Evolutionary conservation across 768 basidiomycete genomes (phyloP).

Genomic region (Agaricus blazei): DNA sequence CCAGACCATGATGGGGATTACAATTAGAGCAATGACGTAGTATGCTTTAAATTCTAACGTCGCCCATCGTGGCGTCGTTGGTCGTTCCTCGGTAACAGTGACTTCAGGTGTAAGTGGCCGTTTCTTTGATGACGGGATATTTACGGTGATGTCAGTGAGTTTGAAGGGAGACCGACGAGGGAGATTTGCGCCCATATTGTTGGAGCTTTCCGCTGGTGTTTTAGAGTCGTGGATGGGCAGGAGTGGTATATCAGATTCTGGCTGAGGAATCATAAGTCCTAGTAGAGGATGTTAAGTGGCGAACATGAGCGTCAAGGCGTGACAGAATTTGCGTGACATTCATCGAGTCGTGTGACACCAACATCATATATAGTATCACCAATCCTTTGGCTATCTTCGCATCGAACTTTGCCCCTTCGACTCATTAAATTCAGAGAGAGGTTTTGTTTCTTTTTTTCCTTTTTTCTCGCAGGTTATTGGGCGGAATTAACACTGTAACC

Average conservation of each 20-base stretch:
- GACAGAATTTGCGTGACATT: background rate
- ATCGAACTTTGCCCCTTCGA: too few relatives aligned
- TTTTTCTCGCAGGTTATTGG: too few relatives aligned
- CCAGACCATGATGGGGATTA: slow-evolving; percentile 72
- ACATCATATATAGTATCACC: too few relatives aligned
- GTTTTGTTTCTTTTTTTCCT: too few relatives aligned
- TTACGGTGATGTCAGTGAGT: slow-evolving; percentile 9
- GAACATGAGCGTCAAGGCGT: background rate
- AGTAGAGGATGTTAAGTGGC: background rate
- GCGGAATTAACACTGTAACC: too few relatives aligned
- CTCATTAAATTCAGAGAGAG: too few relatives aligned
- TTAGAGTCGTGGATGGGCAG: background rate
- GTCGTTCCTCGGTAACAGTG: slow-evolving; percentile 15
- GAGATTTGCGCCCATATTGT: background rate
- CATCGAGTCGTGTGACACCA: background rate
- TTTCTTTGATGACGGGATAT: slow-evolving; percentile 5
- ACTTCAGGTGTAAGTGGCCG: background rate
- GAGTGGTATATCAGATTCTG: slow-evolving; percentile 5
- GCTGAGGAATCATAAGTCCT: background rate
- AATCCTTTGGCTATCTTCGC: too few relatives aligned
- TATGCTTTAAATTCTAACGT: slow-evolving; percentile 82
- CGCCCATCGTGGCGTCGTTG: slow-evolving; percentile 60
- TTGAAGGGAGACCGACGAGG: background rate
- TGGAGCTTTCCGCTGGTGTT: background rate
- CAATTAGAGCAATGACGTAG: slow-evolving; percentile 50